phyloP scores from a whole-genome alignment of 2,329 filamentous ascomycete genomes.

The Acephala macrosclerotiorum region DNA sequence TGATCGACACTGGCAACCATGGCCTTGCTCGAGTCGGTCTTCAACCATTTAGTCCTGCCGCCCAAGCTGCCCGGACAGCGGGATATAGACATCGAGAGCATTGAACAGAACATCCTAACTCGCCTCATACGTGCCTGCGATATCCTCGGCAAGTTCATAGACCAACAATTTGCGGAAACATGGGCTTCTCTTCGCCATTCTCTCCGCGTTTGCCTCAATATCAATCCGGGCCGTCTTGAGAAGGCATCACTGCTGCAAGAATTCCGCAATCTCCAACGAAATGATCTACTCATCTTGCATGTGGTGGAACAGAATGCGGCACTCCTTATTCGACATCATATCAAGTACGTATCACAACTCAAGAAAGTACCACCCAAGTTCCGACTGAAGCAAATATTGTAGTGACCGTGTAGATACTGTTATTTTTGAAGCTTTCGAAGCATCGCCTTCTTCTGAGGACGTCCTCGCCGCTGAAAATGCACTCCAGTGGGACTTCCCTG shows the following conservation, averaged over 20 bases:
- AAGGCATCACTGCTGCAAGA: slow-evolving; percentile 39
- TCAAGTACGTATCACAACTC: slow-evolving; percentile 42
- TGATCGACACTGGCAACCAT: slow-evolving; percentile 17
- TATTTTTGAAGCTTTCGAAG: slow-evolving; percentile 67
- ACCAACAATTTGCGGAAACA: slow-evolving; percentile 28
- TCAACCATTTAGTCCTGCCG: slow-evolving; percentile 54
- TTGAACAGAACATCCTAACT: slow-evolving; percentile 31
- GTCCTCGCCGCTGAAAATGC: slow-evolving; percentile 60
- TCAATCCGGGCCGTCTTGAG: slow-evolving; percentile 34
- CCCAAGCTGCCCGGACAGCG: slow-evolving; percentile 47
- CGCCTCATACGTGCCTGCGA: no score
- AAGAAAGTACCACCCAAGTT: slow-evolving; percentile 17
- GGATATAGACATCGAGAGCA: slow-evolving; percentile 43
- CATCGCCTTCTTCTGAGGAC: slow-evolving; percentile 58
- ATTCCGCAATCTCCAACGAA: slow-evolving; percentile 40
- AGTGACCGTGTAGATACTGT: slow-evolving; percentile 36
- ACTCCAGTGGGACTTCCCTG: slow-evolving; percentile 67
- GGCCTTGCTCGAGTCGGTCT: slow-evolving; percentile 37
- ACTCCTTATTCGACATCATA: slow-evolving; percentile 48
- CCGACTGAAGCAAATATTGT: slow-evolving; percentile 19
- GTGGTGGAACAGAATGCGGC: slow-evolving; percentile 57
- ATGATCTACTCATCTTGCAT: slow-evolving; percentile 50
- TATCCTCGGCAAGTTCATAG: not conserved
- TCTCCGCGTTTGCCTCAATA: slow-evolving; percentile 27
- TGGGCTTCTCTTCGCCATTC: slow-evolving; percentile 31